These are phyloP conservation scores for Melanogaster broomeanus DNA, from an alignment of 768 basidiomycete species.

Conservation along the genomic window DNA sequence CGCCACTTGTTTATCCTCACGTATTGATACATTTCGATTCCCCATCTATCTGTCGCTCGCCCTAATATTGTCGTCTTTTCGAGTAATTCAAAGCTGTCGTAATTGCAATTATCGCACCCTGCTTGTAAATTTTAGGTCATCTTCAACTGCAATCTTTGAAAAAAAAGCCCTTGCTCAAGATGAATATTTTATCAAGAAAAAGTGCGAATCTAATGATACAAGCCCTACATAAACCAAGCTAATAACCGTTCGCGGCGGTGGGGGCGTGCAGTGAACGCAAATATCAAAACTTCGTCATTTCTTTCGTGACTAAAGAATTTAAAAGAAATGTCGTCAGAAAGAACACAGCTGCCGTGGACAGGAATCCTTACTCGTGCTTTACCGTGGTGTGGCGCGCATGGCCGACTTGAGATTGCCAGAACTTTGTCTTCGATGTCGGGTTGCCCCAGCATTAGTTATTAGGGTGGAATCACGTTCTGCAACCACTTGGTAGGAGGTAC, in stretches of 20 bases:
- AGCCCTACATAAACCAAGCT: neutral
- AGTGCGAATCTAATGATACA: conserved; percentile 4
- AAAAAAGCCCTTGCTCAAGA: conserved; percentile 12
- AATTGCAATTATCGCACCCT: conserved; percentile 22
- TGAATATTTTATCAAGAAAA: conserved; percentile 13
- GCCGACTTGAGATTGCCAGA: conserved; percentile 37
- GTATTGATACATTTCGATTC: conserved; percentile 24
- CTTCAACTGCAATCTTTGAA: conserved; percentile 13
- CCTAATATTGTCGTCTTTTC: conserved; percentile 23
- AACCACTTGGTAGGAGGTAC: conserved; percentile 25
- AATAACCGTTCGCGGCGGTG: neutral
- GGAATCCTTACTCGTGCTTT: conserved; percentile 5
- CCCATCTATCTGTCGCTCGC: conserved; percentile 7
- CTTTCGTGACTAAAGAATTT: neutral
- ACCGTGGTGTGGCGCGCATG: conserved; percentile 37
- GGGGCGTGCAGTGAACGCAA: neutral
- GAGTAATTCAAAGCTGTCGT: conserved; percentile 30
- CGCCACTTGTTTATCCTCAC: conserved; percentile 8
- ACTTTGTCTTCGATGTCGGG: conserved; percentile 32
- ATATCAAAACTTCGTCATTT: neutral
- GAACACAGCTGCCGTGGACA: neutral
- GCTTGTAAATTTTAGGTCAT: conserved; percentile 26
- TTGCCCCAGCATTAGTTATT: conserved; percentile 28
- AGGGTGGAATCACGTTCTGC: conserved; percentile 30
- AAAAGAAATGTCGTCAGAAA: conserved; percentile 7